Conservation (phyloP, 306 rosid genomes). For the Vigna angularis region DNA sequence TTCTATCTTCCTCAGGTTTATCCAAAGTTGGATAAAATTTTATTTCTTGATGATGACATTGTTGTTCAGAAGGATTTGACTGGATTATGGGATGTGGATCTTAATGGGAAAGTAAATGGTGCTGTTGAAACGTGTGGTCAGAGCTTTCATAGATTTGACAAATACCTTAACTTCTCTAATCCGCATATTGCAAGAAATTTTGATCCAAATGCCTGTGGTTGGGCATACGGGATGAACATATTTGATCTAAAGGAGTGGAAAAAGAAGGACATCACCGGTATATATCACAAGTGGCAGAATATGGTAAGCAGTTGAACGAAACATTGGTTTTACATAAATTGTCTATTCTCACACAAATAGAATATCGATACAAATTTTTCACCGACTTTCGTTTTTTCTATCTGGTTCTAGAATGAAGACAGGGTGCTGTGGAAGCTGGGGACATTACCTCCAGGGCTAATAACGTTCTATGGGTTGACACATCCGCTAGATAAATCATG, state of each 20-base stretch:
- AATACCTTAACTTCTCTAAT: conserved; percentile 90
- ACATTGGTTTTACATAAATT: conserved; percentile 30
- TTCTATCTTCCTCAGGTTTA: conserved; percentile 96
- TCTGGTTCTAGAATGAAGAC: conserved; percentile 79
- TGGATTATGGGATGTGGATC: conserved; percentile 80
- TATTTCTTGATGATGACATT: conserved; percentile 96
- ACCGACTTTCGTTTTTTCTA: conserved; percentile 36
- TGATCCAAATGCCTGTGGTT: conserved; percentile 94
- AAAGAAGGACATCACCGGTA: conserved; percentile 85
- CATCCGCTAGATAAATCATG: conserved; percentile 85
- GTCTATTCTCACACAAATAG: conserved; percentile 11
- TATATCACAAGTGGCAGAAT: conserved; percentile 98
- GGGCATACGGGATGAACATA: conserved; percentile 98
- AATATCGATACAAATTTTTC: neutral
- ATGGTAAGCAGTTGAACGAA: conserved; percentile 70
- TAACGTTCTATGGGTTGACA: conserved; percentile 90
- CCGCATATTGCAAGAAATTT: conserved; percentile 87
- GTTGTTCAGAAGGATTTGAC: conserved; percentile 98
- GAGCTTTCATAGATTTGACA: conserved; percentile 95
- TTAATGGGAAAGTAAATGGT: conserved; percentile 90
- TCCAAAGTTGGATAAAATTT: conserved; percentile 88
- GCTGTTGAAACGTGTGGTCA: conserved; percentile 96
- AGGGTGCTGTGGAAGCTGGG: conserved; percentile 96
- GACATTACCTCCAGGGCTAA: conserved; percentile 92
- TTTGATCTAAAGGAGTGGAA: conserved; percentile 97